Evolutionary conservation across 2,329 filamentous ascomycete genomes (phyloP), one percentile per base, ranked within the genome.

Genomic region (Botrytis deweyae): DNA sequence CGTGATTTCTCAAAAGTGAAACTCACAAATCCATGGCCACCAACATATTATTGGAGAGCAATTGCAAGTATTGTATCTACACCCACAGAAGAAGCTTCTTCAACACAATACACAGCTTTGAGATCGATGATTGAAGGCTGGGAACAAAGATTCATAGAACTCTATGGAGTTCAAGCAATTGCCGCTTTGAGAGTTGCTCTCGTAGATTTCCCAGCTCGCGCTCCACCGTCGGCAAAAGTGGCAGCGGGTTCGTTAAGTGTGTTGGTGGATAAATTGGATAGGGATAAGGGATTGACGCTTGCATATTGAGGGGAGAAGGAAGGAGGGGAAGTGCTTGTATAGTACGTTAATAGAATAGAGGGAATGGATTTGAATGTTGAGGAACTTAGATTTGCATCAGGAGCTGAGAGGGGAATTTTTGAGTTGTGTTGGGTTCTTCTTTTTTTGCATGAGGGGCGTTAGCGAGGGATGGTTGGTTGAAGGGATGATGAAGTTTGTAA

Each of bases 101-200:
- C 91, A 75, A 94, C 92, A 0, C 92, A 95, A 77, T 89, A 90
- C 75, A 86, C 91, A 8, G 88, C 95, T 2, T 84, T 95, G 59
- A 88, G 90, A 74, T 86, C 89, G 12, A 90, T 95, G 87, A 88
- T 95, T 44, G 87, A 92, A 72, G 88, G 91, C 38, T 92, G 92
- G 75, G 91, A 93, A 76, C 87, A 89, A 72, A 90, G 92, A 29
- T 94, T 98, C 78, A 84, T 98, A 67, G 85, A 86, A 22, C 93
- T 96, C 77, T 99, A 95, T 79, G 95, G 95, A 1, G 90, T 89
- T 68, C 89, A 92, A 12, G 95, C 89, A 0, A 81, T 92, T n/a
- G 91, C 88, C 0, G 89, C 93, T 1, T 81, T 98, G 77, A 86
- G 90, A 55, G 85, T 88, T 70, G 93, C 92, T 0, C 84, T 95